These are phyloP conservation scores for Ceratocystis smalleyi DNA, from an alignment of 2,329 filamentous ascomycete species.

Conservation along the genomic window DNA sequence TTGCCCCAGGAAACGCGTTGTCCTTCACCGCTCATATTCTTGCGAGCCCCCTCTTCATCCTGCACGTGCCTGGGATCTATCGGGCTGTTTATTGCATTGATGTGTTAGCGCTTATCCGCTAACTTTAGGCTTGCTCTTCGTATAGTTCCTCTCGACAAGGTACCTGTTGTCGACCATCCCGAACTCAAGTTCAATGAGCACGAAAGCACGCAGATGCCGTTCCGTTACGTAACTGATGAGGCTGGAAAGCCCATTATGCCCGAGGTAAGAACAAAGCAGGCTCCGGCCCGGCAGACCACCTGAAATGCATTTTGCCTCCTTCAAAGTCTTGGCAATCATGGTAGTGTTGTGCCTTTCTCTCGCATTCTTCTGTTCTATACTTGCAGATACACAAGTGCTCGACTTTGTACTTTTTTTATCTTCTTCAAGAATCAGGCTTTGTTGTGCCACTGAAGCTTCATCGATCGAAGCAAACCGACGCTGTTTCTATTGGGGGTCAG, in stretches of 20 bases:
- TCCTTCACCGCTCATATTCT: slow-evolving; percentile 1
- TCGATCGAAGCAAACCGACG: background rate
- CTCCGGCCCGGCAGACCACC: background rate
- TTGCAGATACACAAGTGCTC: background rate
- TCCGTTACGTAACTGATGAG: slow-evolving; percentile 72
- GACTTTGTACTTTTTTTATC: background rate
- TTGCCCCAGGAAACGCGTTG: background rate
- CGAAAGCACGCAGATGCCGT: slow-evolving; percentile 94
- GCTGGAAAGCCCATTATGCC: slow-evolving; percentile 81
- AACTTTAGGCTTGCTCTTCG: background rate
- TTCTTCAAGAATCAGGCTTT: background rate
- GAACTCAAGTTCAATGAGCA: slow-evolving; percentile 81
- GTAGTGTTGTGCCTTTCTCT: background rate
- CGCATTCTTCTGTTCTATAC: background rate
- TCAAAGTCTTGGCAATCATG: slow-evolving; percentile 1
- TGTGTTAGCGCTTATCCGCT: background rate
- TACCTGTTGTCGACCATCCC: slow-evolving; percentile 73
- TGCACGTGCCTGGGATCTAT: background rate
- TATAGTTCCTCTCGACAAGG: slow-evolving; percentile 58
- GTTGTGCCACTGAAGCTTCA: background rate
- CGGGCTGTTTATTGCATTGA: too few species aligned
- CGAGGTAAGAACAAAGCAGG: slow-evolving; percentile 41
- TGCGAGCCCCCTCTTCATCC: background rate
- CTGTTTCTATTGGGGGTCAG: background rate
- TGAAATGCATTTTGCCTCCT: background rate